Evolutionary conservation across 257 asterid genomes (phyloP), one percentile per base, ranked within the genome.

Genomic region (Scutellaria baicalensis): DNA sequence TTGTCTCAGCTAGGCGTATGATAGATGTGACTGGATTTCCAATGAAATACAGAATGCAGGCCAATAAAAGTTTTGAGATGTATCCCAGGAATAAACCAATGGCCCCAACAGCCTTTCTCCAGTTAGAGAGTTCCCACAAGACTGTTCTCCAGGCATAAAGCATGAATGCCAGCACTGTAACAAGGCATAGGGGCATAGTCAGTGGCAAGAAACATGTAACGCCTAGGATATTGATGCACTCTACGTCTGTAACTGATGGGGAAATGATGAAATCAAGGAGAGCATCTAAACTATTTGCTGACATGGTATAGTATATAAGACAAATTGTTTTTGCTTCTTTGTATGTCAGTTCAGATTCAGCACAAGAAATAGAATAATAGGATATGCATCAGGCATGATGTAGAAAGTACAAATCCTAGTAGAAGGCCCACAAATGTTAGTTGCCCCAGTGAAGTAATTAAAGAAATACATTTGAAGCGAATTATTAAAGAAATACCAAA

Each of bases 111-210:
- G 84, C 52, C 27, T 68, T 79, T 67, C 63, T 86, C 97, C 97
- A 93, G 84, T 87, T 87, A 10, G 84, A 80, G 33, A 93, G 88
- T 73, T 93, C 97, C 99, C 96, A 91, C 59, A 89, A 69, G 69
- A 91, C 97, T 1, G 89, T 81, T 81, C 99, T 89, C 96, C 96
- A 93, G 9, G 93, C 68, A 66, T 89, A 91, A 36, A 89, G 71
- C 79, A 79, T 66, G 78, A 93, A 82, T 51, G 84, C 89, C 59
- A 82, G 55, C 51, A 83, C 98, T 93, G 90, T 20, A 60, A 40
- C 13, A 40, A 13, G 44, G 43, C 11, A 17, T 8, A 43, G 64
- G 14, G 35, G 14, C 31, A 38, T 3, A 11, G 44, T 68, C 64
- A 68, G 40, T 3, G 42, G 7, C 13, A 36, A 39, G 61, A 27